These are phyloP conservation scores for Fusarium veterinarium DNA, from an alignment of 2,329 filamentous ascomycete genomes.

Conservation along the genomic window DNA sequence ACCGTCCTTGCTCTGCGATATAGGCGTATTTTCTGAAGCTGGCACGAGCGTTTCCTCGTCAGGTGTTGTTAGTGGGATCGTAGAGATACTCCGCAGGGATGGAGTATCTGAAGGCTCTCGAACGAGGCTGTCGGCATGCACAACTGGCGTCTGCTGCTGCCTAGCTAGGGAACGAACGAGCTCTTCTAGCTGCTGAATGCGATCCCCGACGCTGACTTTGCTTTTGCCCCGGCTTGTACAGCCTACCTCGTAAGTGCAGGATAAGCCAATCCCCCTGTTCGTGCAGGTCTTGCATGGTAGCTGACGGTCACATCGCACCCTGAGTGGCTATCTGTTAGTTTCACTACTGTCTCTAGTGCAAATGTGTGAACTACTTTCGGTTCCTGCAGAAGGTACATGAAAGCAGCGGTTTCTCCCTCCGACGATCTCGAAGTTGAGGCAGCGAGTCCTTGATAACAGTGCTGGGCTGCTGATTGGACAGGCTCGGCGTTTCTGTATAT, in stretches of 20 bases:
- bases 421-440: neutral
- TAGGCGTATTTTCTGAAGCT: fast-evolving
- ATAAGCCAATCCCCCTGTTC: neutral
- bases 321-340: neutral
- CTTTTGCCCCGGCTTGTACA: neutral
- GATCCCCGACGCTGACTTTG: neutral
- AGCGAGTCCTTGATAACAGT: neutral
- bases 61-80: fast-evolving
- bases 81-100: neutral
- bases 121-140: neutral
- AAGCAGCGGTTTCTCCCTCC: neutral
- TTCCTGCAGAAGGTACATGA: neutral
- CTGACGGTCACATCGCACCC: neutral
- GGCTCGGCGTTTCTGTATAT: neutral
- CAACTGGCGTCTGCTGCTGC: neutral
- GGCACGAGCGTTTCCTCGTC: fast-evolving
- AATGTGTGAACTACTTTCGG: neutral
- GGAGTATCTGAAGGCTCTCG: neutral
- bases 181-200: neutral
- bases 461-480: neutral
- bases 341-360: too few species aligned
- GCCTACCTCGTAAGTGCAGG: neutral
- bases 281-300: neutral
- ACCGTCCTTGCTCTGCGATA: fast-evolving
- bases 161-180: neutral